Evolutionary conservation across 768 basidiomycete species (phyloP).

Genomic region (Sutorius australiensis): DNA sequence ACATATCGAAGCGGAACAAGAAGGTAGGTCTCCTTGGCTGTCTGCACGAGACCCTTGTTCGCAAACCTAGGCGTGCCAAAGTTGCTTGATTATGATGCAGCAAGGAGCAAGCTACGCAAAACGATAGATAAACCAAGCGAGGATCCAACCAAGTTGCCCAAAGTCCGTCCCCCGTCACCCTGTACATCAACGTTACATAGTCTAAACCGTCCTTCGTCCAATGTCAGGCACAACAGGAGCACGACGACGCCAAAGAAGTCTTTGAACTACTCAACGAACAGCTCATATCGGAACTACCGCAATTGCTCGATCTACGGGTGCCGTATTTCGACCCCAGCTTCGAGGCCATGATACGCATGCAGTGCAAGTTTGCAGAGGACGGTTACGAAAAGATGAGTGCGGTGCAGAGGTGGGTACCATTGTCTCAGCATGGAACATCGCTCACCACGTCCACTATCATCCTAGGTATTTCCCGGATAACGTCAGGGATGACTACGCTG

Average conservation of each 20-base stretch:
- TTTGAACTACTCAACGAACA: constrained; percentile 93
- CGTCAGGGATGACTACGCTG: constrained; percentile 95
- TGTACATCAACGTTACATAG: not conserved
- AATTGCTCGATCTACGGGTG: constrained; percentile 89
- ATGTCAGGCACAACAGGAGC: constrained; percentile 80
- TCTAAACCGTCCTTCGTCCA: not conserved
- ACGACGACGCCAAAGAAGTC: constrained; percentile 91
- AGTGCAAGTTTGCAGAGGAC: constrained; percentile 96
- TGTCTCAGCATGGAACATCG: not conserved
- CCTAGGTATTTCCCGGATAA: constrained; percentile 82
- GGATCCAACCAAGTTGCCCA: constrained; percentile 87
- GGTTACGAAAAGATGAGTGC: constrained; percentile 96
- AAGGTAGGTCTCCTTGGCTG: constrained; percentile 54
- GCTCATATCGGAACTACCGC: constrained; percentile 85
- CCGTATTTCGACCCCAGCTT: constrained; percentile 99
- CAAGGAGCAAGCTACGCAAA: constrained; percentile 86
- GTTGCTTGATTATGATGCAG: constrained; percentile 94
- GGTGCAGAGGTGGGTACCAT: constrained; percentile 67
- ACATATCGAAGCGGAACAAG: constrained; percentile 92
- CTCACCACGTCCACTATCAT: not conserved
- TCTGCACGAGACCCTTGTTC: not conserved
- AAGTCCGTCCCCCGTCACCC: constrained; percentile 38
- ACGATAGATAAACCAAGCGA: constrained; percentile 89
- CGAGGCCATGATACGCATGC: constrained; percentile 98
- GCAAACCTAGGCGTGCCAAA: constrained; percentile 28